These are phyloP conservation scores for Spongospora subterranea DNA, from an alignment of 208 protist species.

Conservation along the genomic window DNA sequence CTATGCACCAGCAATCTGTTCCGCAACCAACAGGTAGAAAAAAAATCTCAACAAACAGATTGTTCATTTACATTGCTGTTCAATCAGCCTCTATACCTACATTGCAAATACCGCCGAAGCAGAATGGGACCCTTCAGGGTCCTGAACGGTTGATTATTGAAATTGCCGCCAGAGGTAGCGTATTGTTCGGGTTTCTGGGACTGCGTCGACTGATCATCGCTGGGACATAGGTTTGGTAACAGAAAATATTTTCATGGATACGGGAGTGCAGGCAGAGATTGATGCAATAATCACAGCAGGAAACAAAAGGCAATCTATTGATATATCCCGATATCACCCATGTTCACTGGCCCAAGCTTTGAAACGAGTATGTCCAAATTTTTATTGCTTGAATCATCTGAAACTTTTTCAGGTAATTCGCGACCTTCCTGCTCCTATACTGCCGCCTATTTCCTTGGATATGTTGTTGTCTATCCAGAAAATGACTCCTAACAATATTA, in stretches of 20 bases:
- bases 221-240: not conserved
- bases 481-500: conserved; percentile 25
- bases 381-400: not conserved
- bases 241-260: not conserved
- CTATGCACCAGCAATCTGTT: no score
- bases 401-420: not conserved
- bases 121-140: not conserved
- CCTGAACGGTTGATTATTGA: conserved; percentile 35
- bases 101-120: not conserved
- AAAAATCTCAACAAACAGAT: no score
- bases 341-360: not conserved
- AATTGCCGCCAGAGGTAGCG: not conserved
- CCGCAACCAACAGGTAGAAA: no score
- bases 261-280: not conserved
- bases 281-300: not conserved
- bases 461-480: conserved; percentile 25
- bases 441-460: not conserved
- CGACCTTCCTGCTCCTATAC: not conserved
- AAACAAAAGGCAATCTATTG: not conserved
- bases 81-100: not conserved
- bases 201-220: not conserved
- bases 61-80: conserved; percentile 1
- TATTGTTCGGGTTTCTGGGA: not conserved
- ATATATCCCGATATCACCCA: not conserved
- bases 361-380: conserved; percentile 5